These are phyloP conservation scores for Theileria luwenshuni DNA, from an alignment of 169 alveolate genomes.

Conservation along the genomic window DNA sequence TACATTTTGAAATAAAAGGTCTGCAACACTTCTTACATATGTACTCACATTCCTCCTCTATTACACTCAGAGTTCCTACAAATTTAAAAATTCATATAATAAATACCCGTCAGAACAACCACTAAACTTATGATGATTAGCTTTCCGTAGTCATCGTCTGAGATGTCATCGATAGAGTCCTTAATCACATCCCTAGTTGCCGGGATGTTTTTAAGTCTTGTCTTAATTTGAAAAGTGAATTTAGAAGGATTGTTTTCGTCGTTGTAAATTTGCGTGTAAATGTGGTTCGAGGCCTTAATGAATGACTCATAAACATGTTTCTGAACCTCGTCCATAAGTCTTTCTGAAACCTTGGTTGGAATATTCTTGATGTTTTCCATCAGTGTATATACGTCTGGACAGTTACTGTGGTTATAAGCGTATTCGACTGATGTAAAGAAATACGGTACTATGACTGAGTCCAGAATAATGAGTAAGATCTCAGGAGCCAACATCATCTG, in stretches of 20 bases:
- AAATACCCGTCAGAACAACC: constrained; percentile 41
- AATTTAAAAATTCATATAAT: neutral
- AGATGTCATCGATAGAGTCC: constrained; percentile 25
- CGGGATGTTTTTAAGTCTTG: constrained; percentile 43
- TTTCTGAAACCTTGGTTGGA: neutral
- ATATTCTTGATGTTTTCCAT: neutral
- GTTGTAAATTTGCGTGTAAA: neutral
- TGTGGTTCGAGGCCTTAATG: neutral
- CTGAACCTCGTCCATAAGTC: neutral
- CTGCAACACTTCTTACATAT: constrained; percentile 66
- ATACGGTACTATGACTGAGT: constrained; percentile 22
- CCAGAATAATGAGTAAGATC: constrained; percentile 29
- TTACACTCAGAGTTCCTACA: constrained; percentile 62
- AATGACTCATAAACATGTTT: constrained; percentile 1
- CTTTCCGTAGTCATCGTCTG: constrained; percentile 41
- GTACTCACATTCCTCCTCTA: constrained; percentile 73
- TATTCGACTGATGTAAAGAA: constrained; percentile 21
- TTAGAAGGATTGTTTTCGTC: constrained; percentile 1
- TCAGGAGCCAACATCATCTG: constrained; percentile 39
- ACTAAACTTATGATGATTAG: constrained; percentile 21
- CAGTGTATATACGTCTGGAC: constrained; percentile 4
- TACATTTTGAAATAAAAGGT: constrained; percentile 60
- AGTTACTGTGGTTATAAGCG: constrained; percentile 5
- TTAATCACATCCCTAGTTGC: constrained; percentile 28
- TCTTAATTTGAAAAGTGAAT: constrained; percentile 22